These are phyloP conservation scores for Leucosporidium creatinivorum DNA, from an alignment of 768 basidiomycete species.

Conservation along the genomic window DNA sequence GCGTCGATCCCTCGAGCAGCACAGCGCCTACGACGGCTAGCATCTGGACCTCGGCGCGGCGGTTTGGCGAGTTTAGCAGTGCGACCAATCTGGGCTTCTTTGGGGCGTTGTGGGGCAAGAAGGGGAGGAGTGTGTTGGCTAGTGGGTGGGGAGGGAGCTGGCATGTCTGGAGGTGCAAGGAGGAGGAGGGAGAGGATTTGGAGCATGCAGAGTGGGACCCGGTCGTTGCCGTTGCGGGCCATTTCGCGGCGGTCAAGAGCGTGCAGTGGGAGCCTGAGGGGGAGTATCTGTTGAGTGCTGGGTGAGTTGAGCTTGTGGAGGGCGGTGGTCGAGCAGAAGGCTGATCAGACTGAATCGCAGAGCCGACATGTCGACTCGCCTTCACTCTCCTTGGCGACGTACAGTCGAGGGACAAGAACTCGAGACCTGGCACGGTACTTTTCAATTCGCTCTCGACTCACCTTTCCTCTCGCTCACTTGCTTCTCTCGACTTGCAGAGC, in stretches of 20 bases:
- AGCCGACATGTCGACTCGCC: slow-evolving; percentile 82
- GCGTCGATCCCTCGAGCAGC: not conserved
- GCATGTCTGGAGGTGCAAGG: slow-evolving; percentile 65
- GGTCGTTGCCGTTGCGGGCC: slow-evolving; percentile 72
- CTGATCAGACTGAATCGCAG: too few species aligned
- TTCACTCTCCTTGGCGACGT: slow-evolving; percentile 58
- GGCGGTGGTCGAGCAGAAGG: too few species aligned
- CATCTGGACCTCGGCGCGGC: slow-evolving; percentile 81
- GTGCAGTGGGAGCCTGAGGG: slow-evolving; percentile 81
- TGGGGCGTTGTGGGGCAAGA: slow-evolving; percentile 70
- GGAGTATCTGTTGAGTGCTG: slow-evolving; percentile 74
- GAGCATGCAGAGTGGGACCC: slow-evolving; percentile 56
- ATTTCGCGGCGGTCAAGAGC: slow-evolving; percentile 68
- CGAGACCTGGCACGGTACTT: slow-evolving; percentile 54
- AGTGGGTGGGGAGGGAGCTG: slow-evolving; percentile 95
- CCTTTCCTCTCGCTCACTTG: not conserved
- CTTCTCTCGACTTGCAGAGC: slow-evolving; percentile 48
- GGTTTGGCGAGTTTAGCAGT: slow-evolving; percentile 92
- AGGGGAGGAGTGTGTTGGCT: slow-evolving; percentile 61
- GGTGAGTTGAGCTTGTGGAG: slow-evolving; percentile 49
- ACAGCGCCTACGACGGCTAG: slow-evolving; percentile 35
- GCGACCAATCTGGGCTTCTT: slow-evolving; percentile 81
- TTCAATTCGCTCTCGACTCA: not conserved
- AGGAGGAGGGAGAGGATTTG: slow-evolving; percentile 17
- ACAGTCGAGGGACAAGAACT: slow-evolving; percentile 1